Evolutionary conservation across 1,284 basidiomycete species (phyloP).

Genomic region (Trichosporon sp.): DNA sequence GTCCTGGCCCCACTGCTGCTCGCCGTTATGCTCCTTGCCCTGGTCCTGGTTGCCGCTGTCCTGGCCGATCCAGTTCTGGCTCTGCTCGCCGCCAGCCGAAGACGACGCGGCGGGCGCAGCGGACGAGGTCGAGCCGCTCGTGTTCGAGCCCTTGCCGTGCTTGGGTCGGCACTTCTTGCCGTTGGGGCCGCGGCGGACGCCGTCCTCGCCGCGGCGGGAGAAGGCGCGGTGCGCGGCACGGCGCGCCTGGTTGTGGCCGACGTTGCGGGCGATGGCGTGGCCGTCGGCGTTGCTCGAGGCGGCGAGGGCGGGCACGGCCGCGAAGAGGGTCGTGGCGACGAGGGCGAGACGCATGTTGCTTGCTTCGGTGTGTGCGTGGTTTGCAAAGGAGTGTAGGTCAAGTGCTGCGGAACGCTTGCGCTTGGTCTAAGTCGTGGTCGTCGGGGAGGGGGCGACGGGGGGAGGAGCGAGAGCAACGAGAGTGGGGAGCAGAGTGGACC

Average conservation of each 20-base stretch:
- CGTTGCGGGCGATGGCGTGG: background rate
- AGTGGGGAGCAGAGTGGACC: background rate
- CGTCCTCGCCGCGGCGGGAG: background rate
- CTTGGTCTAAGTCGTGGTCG: background rate
- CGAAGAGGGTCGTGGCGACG: slow-evolving; percentile 1
- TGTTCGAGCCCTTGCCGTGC: background rate
- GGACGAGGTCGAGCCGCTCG: background rate
- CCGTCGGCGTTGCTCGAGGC: background rate
- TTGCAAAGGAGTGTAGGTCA: background rate
- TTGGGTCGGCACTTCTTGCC: background rate
- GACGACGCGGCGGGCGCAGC: background rate
- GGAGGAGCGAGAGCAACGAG: background rate
- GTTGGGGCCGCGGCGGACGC: background rate
- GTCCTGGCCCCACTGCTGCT: background rate
- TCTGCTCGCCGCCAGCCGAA: background rate
- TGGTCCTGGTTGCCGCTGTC: background rate
- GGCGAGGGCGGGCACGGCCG: background rate
- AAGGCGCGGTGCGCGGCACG: background rate
- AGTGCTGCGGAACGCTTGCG: background rate
- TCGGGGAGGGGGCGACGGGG: background rate
- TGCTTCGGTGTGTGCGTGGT: background rate
- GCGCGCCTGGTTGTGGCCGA: background rate
- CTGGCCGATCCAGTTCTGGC: background rate
- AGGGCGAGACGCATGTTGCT: background rate
- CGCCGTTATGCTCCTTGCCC: background rate